Evolutionary conservation across 495 filamentous ascomycete species (phyloP).

Genomic region (Gamarada debralockiae): DNA sequence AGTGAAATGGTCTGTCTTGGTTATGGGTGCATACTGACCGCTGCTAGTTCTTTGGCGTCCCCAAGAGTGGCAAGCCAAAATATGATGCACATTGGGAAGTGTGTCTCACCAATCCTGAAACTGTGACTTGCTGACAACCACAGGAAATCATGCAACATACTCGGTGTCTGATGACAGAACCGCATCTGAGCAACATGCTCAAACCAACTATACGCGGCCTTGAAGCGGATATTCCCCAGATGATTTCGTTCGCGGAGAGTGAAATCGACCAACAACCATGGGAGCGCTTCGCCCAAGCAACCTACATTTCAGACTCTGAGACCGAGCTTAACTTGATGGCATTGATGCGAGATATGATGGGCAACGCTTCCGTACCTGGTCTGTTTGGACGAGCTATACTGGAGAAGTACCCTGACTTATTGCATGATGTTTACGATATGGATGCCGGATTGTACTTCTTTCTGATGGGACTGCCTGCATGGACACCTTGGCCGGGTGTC

Average conservation of each 20-base stretch:
- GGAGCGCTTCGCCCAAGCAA: constrained; percentile 48
- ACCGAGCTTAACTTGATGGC: constrained; percentile 50
- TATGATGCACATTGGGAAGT: constrained; percentile 15
- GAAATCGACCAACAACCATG: constrained; percentile 57
- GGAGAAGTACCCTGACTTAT: constrained; percentile 48
- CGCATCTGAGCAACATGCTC: constrained; percentile 37
- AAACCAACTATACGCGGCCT: constrained; percentile 31
- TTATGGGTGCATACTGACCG: constrained; percentile 1
- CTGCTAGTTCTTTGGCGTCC: constrained; percentile 46
- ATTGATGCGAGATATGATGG: constrained; percentile 52
- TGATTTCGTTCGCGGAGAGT: constrained; percentile 57
- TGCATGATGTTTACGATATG: constrained; percentile 52
- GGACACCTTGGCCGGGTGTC: constrained; percentile 44
- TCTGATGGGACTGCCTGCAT: constrained; percentile 47
- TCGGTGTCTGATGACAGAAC: constrained; percentile 39
- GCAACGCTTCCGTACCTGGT: constrained; percentile 42
- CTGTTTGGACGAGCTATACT: constrained; percentile 53
- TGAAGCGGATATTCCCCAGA: constrained; percentile 38
- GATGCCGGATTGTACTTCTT: constrained; percentile 50
- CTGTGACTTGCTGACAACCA: constrained; percentile 22
- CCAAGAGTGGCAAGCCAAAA: constrained; percentile 21
- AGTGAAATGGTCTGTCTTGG: constrained; percentile 2
- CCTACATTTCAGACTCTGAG: constrained; percentile 25
- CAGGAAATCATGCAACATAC: constrained; percentile 35
- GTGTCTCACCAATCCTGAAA: background rate